Base-by-base conservation (phyloP, 805 yeast species). In the Wickerhamomyces sydowiorum region DNA sequence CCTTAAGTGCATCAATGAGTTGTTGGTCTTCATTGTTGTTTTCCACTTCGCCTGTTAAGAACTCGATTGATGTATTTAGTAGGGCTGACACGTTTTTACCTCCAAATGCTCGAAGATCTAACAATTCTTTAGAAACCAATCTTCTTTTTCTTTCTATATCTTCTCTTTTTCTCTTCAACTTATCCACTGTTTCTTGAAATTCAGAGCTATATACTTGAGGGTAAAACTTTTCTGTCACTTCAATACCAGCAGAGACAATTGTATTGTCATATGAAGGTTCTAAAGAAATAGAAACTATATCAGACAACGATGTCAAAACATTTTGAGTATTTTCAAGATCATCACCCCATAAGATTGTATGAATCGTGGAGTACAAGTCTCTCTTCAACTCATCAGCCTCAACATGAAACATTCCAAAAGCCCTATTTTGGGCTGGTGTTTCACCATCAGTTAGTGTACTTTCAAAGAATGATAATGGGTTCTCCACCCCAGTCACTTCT, bases 191-290 rank as follows among this genome's bases (percentile, higher is more conserved):
- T 0, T 33, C 31, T 19, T 27, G 45, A 36, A 57, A 57, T 15
- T 62, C 61, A 13, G 51, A 39, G 0, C 69, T 53, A 44, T 62
- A 70, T 2, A 70, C 52, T 41, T 70, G 72, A 0, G 74, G 73
- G 40, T 67, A 69, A 36, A 68, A 60, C 17, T 40, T 40, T 19
- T 61, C 62, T 2, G 53, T 50, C 14, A 69, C 23, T 10, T 52
- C 48, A 33, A 67, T 50, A 0, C 65, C 65, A 2, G 51, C 50
- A 1, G 52, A 33, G 3, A 38, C 34, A 9, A 25, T 31, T 23
- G 12, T 15, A 9, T 45, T 45, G 13, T 37, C 38, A 19, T 18
- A 27, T 18, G 48, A 20, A 9, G 53, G 50, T 10, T 57, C 51
- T n/a, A 67, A 52, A 7, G 61, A 42, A 15, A 70, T 45, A 0